phyloP scores from a whole-genome alignment of 768 basidiomycete species.

The Hygrocybe coccinea region DNA sequence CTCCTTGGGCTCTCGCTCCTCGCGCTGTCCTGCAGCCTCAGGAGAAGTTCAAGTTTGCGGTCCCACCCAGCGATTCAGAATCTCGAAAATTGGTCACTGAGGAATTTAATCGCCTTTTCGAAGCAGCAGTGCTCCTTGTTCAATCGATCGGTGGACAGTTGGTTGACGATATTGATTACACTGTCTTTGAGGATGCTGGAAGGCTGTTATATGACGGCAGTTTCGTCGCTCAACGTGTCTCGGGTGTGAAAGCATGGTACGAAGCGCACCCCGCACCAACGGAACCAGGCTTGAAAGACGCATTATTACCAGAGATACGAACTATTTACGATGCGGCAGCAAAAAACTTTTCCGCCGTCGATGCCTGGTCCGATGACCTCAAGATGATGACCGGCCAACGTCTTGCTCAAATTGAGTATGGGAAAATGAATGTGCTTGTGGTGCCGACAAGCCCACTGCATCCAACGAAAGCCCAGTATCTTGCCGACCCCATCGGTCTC shows the following conservation, averaged over 20 bases:
- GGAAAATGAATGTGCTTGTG: constrained; percentile 7
- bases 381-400: constrained; percentile 9
- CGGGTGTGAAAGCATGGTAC: constrained; percentile 7
- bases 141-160: constrained; percentile 4
- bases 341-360: constrained; percentile 5
- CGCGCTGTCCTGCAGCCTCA: constrained; percentile 2
- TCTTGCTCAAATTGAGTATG: constrained; percentile 7
- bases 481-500: constrained; percentile 5
- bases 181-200: constrained; percentile 8
- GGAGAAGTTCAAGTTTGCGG: constrained; percentile 5
- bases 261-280: constrained; percentile 8
- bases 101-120: constrained; percentile 6
- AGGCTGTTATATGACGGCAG: constrained; percentile 8
- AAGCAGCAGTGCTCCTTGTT: background rate
- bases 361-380: constrained; percentile 6
- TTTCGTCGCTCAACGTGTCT: constrained; percentile 8
- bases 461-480: constrained; percentile 6
- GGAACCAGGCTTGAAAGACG: constrained; percentile 2
- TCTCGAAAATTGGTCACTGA: constrained; percentile 2
- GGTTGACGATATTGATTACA: constrained; percentile 4
- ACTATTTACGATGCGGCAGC: constrained; percentile 5
- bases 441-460: constrained; percentile 8
- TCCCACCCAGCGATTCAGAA: constrained; percentile 6
- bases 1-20: constrained; percentile 5
- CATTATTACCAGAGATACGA: constrained; percentile 5